Base-by-base conservation (phyloP, 257 asterid species). In the Nicotiana undulata region DNA sequence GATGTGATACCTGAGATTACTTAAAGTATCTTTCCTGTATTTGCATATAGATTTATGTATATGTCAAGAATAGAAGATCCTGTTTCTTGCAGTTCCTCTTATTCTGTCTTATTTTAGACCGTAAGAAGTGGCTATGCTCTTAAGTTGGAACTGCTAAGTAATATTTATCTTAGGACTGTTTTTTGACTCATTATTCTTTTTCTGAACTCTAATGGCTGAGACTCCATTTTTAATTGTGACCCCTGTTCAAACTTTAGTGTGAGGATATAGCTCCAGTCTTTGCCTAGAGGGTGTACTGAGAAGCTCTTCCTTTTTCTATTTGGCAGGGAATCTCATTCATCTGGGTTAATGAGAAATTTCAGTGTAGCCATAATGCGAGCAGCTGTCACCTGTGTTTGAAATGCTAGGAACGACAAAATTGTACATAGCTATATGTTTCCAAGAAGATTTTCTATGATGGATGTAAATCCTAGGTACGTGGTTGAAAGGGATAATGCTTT, bases 371-470 rank as follows among this genome's bases (percentile, higher is more conserved):
- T 64, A 29, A 28, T 64, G 31, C 56, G 10, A 9, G 44, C 28
- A 64, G 44, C 31, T 64, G 37, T 22, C 34, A 10, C 28, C 24
- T 74, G 59, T 46, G 31, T 24, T 49, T 46, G 40, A 22, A 74
- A 46, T 74, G 12, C 34, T 76, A 56, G 55, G 80, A 75, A 83
- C 68, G 5, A 20, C 81, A 80, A 80, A 82, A 79, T 61, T 82
- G 76, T 86, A 79, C 84, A 63, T 61, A 82, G 83, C 82, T 76
- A 63, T 70, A 76, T 79, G 79, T 67, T 86, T 80, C 79, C 84
- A 64, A 82, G 80, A 85, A 79, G 84, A 72, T 59, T 76, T 79
- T 58, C 85, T 83, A 29, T 80, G 79, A 91, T 92, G 97, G 95
- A 92, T 76, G 84, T 87, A 32, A 84, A 79, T 37, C 87, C 86